Evolutionary conservation across 2,329 filamentous ascomycete genomes (phyloP), one percentile per base, ranked within the genome.

Genomic region (Aaosphaeria arxii): DNA sequence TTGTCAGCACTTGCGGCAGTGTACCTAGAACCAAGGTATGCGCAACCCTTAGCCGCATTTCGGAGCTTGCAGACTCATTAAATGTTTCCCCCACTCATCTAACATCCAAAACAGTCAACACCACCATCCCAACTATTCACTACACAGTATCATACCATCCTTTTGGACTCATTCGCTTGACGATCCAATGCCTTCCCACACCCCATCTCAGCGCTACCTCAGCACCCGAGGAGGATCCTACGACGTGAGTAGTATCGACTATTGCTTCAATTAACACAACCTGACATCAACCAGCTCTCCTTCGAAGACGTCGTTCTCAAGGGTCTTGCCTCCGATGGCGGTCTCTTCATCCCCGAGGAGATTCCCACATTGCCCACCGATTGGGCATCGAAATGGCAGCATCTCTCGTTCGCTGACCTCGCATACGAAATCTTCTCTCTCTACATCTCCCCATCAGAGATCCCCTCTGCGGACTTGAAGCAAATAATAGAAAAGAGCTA

Each of bases 291-390:
- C 38, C 53, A 91, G 87, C 80, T 95, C 59, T 91, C 89, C 45
- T 96, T 96, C 70, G 91, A 96, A 72, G 85, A 91, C 46, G 91
- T 91, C 42, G 90, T 96, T 38, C 79, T 96, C 56, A 95, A 95
- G 72, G 91, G 91, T 40, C 84, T 96, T 48, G 91, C 90, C 49
- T 78, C 82, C 41, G 91, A 96, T 64, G 89, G 90, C 49, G 91
- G 91, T 45, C 84, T 96, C 30, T 96, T 92, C 76, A 87, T 96
- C 54, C 91, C 91, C 39, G 86, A 96, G 67, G 80, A 87, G 55
- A 87, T 95, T 53, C 91, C 91, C 43, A 69, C 75, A 4, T 70
- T 86, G 47, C 82, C 82, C 47, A 63, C 64, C 48, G 76, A 84
- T 66, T 88, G 85, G 84, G 75, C 86, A 61, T 79, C 78, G 33